These are phyloP conservation scores for Uronychia setigera DNA, from an alignment of 73 alveolate species.

Conservation along the genomic window DNA sequence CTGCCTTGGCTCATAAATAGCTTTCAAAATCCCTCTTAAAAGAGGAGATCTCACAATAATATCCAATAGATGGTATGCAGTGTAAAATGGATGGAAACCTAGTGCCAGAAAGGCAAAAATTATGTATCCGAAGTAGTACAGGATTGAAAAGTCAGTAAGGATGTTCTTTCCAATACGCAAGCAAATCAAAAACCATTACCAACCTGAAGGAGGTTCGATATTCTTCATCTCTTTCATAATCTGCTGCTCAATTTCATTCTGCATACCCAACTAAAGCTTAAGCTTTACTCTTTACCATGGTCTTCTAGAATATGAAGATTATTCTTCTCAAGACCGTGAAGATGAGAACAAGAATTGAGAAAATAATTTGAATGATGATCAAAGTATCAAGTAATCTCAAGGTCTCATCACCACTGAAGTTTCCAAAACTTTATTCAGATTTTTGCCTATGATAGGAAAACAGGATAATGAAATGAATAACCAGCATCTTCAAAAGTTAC, in stretches of 20 bases:
- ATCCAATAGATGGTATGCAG: slow-evolving; percentile 77
- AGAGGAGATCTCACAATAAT: slow-evolving; percentile 75
- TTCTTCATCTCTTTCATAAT: not conserved
- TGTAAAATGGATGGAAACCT: slow-evolving; percentile 76
- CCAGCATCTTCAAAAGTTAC: not conserved
- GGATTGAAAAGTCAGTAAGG: slow-evolving; percentile 59
- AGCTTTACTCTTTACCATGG: not conserved
- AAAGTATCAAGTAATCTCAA: not conserved
- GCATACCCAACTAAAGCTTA: no score
- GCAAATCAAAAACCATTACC: not conserved
- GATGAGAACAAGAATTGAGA: not conserved
- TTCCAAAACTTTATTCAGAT: not conserved
- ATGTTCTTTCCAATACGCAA: not conserved
- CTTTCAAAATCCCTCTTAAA: slow-evolving; percentile 70
- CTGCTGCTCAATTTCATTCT: not conserved
- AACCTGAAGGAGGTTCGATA: not conserved
- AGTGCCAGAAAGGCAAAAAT: slow-evolving; percentile 72
- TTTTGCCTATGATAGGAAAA: not conserved
- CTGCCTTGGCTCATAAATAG: slow-evolving; percentile 76
- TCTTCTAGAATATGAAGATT: not conserved
- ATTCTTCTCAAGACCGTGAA: not conserved
- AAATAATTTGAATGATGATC: not conserved
- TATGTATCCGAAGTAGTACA: slow-evolving; percentile 76
- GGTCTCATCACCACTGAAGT: not conserved
- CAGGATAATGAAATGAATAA: not conserved